Percentiles rank a stretch among this genome's conserved stretches.
phyloP scores from a whole-genome alignment of 1,284 basidiomycete species.

The Leccinum laetum region DNA sequence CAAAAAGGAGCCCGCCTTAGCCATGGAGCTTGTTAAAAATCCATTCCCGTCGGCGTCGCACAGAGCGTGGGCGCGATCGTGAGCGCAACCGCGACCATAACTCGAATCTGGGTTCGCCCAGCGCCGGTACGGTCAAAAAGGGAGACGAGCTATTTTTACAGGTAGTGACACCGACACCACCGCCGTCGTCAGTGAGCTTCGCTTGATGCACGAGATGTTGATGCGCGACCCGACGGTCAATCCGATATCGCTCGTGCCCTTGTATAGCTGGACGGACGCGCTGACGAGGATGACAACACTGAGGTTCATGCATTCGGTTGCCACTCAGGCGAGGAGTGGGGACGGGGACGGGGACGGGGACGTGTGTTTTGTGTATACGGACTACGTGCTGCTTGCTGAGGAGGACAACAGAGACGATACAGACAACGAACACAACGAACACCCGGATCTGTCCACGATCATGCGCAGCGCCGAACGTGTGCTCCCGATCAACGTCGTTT shows the following conservation, averaged over 20 bases:
- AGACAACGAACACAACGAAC: background rate
- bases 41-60: constrained; percentile 38
- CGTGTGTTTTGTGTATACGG: background rate
- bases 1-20: constrained; percentile 76
- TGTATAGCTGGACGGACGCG: background rate
- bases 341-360: background rate
- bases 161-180: background rate
- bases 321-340: background rate
- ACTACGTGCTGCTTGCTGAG: background rate
- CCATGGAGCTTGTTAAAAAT: constrained; percentile 40
- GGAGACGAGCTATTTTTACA: too few species aligned
- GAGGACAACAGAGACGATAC: background rate
- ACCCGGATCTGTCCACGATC: constrained; percentile 3
- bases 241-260: background rate
- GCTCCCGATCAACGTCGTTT: constrained; percentile 12
- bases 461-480: constrained; percentile 5
- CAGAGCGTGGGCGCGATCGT: too few species aligned
- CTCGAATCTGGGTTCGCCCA: too few species aligned
- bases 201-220: background rate
- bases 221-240: too few species aligned
- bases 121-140: too few species aligned
- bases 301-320: background rate
- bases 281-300: background rate
- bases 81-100: too few species aligned
- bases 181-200: background rate